Conservation (phyloP, 2,329 filamentous ascomycete genomes). For the Fusarium stilboides region DNA sequence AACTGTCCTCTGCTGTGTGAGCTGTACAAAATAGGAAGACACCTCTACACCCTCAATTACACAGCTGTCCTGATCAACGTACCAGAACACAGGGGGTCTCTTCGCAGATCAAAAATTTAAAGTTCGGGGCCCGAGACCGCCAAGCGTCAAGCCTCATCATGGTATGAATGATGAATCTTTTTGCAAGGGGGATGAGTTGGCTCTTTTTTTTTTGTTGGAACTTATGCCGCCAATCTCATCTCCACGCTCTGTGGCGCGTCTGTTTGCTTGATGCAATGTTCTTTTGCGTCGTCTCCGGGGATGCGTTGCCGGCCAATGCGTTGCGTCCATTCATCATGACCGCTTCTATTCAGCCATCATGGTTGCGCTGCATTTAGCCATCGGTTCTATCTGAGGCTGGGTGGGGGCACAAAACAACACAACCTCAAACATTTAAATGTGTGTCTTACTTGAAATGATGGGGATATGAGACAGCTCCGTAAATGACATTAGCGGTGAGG, state of each 20-base stretch:
- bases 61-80: slow-evolving; percentile 44
- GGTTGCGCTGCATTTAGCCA: slow-evolving; percentile 31
- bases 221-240: slow-evolving; percentile 6
- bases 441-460: slow-evolving; percentile 10
- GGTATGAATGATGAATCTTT: slow-evolving; percentile 3
- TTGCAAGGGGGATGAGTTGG: slow-evolving; percentile 6
- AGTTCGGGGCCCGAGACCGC: slow-evolving; percentile 23
- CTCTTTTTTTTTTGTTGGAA: background rate
- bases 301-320: slow-evolving; percentile 17
- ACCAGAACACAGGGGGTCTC: slow-evolving; percentile 43
- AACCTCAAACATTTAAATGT: background rate
- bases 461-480: background rate
- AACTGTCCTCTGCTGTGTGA: background rate
- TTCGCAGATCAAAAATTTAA: slow-evolving; percentile 37
- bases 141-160: slow-evolving; percentile 28
- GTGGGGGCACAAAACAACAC: slow-evolving; percentile 18
- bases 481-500: slow-evolving; percentile 20
- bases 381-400: slow-evolving; percentile 7
- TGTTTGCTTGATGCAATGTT: slow-evolving; percentile 1
- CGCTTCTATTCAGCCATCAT: slow-evolving; percentile 28
- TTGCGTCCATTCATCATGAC: slow-evolving; percentile 27
- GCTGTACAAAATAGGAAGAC: background rate
- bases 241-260: slow-evolving; percentile 10
- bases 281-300: slow-evolving; percentile 7
- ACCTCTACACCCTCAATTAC: background rate